Conservation (phyloP, 441 rosid species). For the Manihot esculenta region DNA sequence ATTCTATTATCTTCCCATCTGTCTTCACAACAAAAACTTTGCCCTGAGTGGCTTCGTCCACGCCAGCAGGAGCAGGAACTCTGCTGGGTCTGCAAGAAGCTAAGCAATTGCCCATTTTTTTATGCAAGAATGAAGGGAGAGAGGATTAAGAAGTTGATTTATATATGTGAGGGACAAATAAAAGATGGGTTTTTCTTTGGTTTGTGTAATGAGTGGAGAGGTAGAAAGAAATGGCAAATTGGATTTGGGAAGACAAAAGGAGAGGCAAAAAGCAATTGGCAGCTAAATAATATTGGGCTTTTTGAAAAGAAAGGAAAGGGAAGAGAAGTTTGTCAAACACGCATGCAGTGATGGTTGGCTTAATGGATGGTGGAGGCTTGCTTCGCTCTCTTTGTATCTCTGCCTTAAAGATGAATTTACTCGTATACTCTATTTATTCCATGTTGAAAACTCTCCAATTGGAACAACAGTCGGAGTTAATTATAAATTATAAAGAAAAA, state of each 20-base stretch:
- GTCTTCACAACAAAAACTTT: slow-evolving; percentile 32
- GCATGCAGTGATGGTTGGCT: no score
- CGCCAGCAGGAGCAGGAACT: background rate
- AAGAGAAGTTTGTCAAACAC: no score
- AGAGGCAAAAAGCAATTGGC: no score
- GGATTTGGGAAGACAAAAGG: background rate
- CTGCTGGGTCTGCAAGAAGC: background rate
- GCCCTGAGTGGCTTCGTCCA: background rate
- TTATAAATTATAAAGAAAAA: no score
- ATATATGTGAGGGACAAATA: background rate
- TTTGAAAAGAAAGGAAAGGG: no score
- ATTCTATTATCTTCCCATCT: slow-evolving; percentile 32
- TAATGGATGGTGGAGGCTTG: no score
- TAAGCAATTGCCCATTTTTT: slow-evolving; percentile 13
- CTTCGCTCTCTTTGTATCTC: no score
- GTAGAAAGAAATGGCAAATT: background rate
- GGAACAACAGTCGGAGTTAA: no score
- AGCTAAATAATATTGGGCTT: no score
- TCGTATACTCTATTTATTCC: no score
- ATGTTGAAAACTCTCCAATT: no score
- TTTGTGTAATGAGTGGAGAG: background rate
- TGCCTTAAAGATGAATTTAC: no score
- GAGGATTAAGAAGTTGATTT: background rate
- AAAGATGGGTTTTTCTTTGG: background rate
- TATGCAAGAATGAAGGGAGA: background rate